These are phyloP conservation scores for Alternaria angustiovoidea DNA, from an alignment of 2,329 filamentous ascomycete species.

Conservation along the genomic window DNA sequence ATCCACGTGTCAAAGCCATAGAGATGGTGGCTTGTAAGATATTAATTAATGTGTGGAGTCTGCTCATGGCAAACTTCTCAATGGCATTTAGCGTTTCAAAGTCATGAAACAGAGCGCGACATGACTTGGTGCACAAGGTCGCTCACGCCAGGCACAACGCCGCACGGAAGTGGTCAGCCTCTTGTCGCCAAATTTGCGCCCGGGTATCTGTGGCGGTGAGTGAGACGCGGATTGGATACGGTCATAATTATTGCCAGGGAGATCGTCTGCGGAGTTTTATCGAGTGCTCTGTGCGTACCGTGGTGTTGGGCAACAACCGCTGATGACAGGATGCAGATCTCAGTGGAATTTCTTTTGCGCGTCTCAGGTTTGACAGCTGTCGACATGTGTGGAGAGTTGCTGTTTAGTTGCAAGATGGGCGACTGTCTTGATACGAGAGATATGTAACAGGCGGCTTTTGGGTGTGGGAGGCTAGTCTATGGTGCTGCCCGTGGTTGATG, in stretches of 20 bases:
- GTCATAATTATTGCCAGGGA: conserved; percentile 30
- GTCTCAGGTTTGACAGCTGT: conserved; percentile 15
- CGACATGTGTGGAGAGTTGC: conserved; percentile 1
- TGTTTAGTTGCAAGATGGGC: conserved; percentile 10
- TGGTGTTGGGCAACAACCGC: conserved; percentile 16
- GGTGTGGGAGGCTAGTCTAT: conserved; percentile 23
- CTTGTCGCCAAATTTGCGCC: conserved; percentile 14
- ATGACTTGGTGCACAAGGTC: conserved; percentile 12
- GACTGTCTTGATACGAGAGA: conserved; percentile 30
- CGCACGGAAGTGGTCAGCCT: conserved; percentile 9
- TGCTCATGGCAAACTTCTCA: not conserved
- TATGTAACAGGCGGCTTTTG: conserved; percentile 24
- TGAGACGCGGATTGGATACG: conserved; percentile 24
- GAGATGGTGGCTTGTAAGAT: conserved; percentile 15
- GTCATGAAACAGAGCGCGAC: conserved; percentile 20
- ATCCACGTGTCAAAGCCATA: not conserved
- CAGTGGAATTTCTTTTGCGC: conserved; percentile 15
- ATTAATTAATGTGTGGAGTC: conserved; percentile 17
- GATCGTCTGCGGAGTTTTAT: conserved; percentile 32
- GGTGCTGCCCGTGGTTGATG: conserved; percentile 11
- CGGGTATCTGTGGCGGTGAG: conserved; percentile 32
- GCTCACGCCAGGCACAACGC: conserved; percentile 1
- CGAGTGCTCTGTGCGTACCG: conserved; percentile 32
- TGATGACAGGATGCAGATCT: conserved; percentile 29
- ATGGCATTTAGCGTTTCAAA: conserved; percentile 10